Conservation (phyloP, 2,329 filamentous ascomycete species). For the Botrytis byssoidea region DNA sequence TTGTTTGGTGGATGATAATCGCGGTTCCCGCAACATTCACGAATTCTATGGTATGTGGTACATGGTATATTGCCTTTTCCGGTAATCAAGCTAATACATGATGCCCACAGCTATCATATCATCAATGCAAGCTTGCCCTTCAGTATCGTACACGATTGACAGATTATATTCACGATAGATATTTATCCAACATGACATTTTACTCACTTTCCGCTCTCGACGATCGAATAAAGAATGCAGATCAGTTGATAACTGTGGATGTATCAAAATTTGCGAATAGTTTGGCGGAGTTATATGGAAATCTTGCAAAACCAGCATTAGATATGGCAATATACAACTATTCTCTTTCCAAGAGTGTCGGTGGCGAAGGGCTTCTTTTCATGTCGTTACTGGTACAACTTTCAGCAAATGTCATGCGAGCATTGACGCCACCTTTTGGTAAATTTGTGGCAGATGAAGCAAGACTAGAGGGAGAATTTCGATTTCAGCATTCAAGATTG, state of each 20-base stretch:
- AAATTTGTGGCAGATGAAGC: conserved; percentile 98
- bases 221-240: conserved; percentile 96
- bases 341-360: conserved; percentile 89
- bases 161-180: conserved; percentile 92
- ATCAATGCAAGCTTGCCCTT: conserved; percentile 90
- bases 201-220: conserved; percentile 94
- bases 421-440: conserved; percentile 91
- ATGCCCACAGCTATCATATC: conserved; percentile 73
- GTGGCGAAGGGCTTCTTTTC: conserved; percentile 90
- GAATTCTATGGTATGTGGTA: conserved; percentile 82
- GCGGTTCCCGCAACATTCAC: conserved; percentile 95
- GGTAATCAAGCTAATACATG: conserved; percentile 21
- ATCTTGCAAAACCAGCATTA: conserved; percentile 88
- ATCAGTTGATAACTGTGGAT: conserved; percentile 95
- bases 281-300: conserved; percentile 91
- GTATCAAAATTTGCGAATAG: conserved; percentile 96
- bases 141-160: conserved; percentile 92
- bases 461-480: conserved; percentile 89
- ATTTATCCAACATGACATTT: conserved; percentile 96
- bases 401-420: conserved; percentile 86
- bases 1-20: conserved; percentile 98
- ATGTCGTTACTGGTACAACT: conserved; percentile 94
- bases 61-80: not conserved
- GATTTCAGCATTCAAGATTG: conserved; percentile 88
- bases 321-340: conserved; percentile 98